Percentiles rank a stretch among this genome's conserved stretches.
Evolutionary conservation across 225 moss, liverwort and hornwort genomes (phyloP).

Genomic region (Polytrichum commune): DNA sequence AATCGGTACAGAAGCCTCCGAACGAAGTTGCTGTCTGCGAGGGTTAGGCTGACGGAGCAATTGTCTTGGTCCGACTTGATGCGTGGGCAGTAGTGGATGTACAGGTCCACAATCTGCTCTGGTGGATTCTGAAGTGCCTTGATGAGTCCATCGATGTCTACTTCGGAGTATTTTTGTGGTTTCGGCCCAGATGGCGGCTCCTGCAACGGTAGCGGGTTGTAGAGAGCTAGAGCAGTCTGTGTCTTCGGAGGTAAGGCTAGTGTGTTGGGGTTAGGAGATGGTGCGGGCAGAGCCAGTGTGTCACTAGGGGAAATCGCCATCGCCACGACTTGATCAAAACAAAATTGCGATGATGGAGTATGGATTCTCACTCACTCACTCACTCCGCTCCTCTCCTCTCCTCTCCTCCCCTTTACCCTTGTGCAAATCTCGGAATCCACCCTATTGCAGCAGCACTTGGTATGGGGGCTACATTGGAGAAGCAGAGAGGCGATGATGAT

Average conservation of each 20-base stretch:
- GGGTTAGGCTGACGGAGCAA: slow-evolving; percentile 57
- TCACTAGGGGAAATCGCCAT: slow-evolving; percentile 33
- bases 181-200: slow-evolving; percentile 41
- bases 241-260: slow-evolving; percentile 48
- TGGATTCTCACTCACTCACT: too few relatives aligned
- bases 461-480: too few relatives aligned
- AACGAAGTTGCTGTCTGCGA: slow-evolving; percentile 48
- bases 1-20: slow-evolving; percentile 43
- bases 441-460: too few relatives aligned
- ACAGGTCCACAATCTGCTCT: slow-evolving; percentile 48
- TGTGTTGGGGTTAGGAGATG: slow-evolving; percentile 25
- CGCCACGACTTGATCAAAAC: not conserved
- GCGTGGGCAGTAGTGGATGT: slow-evolving; percentile 58
- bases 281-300: slow-evolving; percentile 23
- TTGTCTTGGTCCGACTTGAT: slow-evolving; percentile 62
- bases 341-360: too few relatives aligned
- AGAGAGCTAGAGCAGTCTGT: slow-evolving; percentile 42
- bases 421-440: too few relatives aligned
- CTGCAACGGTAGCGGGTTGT: slow-evolving; percentile 44
- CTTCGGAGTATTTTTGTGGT: slow-evolving; percentile 60
- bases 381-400: too few relatives aligned
- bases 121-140: slow-evolving; percentile 48
- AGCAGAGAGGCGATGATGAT: too few relatives aligned
- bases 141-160: slow-evolving; percentile 50
- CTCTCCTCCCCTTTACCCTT: too few relatives aligned